These are phyloP conservation scores for Penicillium cinerascens DNA, from an alignment of 495 filamentous ascomycete genomes.

Conservation along the genomic window DNA sequence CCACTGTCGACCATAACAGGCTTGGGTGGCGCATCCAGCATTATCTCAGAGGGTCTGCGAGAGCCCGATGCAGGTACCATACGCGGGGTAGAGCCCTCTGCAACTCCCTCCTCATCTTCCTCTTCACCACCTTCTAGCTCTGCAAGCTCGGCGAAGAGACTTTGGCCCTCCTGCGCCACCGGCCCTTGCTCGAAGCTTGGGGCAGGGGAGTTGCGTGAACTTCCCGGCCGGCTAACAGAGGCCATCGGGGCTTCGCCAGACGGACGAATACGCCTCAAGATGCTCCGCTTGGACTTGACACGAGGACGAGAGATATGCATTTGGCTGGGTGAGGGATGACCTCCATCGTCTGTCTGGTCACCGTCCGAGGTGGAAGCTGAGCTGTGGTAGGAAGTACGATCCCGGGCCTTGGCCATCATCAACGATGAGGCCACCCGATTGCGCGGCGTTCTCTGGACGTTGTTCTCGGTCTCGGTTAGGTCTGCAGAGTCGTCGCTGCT, in stretches of 20 bases:
- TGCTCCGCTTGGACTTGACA: slow-evolving; percentile 62
- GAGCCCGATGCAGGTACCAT: slow-evolving; percentile 38
- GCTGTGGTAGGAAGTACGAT: slow-evolving; percentile 71
- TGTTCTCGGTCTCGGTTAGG: slow-evolving; percentile 82
- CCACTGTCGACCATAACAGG: slow-evolving; percentile 71
- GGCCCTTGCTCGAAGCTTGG: slow-evolving; percentile 42
- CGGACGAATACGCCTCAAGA: slow-evolving; percentile 59
- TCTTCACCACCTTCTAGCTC: slow-evolving; percentile 67
- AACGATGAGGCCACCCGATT: slow-evolving; percentile 42
- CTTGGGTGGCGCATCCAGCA: slow-evolving; percentile 25
- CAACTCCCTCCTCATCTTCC: slow-evolving; percentile 53
- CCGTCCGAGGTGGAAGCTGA: slow-evolving; percentile 87
- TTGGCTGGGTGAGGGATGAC: slow-evolving; percentile 59
- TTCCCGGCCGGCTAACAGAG: slow-evolving; percentile 45
- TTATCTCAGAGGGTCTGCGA: slow-evolving; percentile 36
- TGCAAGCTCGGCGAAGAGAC: slow-evolving; percentile 84
- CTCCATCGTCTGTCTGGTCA: slow-evolving; percentile 58
- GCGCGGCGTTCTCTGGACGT: slow-evolving; percentile 43
- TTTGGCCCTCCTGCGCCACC: slow-evolving; percentile 62
- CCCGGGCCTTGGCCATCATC: slow-evolving; percentile 45
- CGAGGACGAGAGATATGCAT: slow-evolving; percentile 64
- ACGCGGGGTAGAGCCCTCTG: slow-evolving; percentile 49
- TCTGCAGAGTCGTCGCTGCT: slow-evolving; percentile 64
- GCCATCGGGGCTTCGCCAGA: slow-evolving; percentile 61
- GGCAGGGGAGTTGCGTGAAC: slow-evolving; percentile 50